These are phyloP conservation scores for Monosporascus sp. DNA, from an alignment of 2,329 filamentous ascomycete species.

Conservation along the genomic window DNA sequence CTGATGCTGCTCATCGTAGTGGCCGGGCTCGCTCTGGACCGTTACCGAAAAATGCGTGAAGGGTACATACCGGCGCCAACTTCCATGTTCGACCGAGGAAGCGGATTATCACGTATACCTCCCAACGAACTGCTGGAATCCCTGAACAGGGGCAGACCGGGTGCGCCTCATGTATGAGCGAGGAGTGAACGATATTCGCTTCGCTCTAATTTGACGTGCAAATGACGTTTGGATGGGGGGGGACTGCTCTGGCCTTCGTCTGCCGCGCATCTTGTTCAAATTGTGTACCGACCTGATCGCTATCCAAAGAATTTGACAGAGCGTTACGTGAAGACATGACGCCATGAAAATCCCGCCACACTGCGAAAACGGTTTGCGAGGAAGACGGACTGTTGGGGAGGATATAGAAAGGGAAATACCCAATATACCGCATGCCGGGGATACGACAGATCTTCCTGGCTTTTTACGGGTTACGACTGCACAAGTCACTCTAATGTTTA, in stretches of 20 bases:
- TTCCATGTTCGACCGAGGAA: constrained; percentile 55
- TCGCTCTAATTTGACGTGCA: neutral
- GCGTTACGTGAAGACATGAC: constrained; percentile 6
- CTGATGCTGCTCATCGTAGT: constrained; percentile 75
- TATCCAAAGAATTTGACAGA: neutral
- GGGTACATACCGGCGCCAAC: constrained; percentile 77
- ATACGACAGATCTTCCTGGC: constrained; percentile 12
- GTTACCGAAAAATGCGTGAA: constrained; percentile 69
- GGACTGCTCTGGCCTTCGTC: neutral
- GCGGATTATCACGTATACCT: constrained; percentile 55
- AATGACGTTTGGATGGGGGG: constrained; percentile 12
- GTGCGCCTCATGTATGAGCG: constrained; percentile 46
- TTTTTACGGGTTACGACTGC: constrained; percentile 23
- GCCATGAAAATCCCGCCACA: constrained; percentile 8
- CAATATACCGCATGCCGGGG: constrained; percentile 6
- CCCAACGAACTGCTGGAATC: constrained; percentile 56
- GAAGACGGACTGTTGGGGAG: constrained; percentile 4
- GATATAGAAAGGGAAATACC: constrained; percentile 9
- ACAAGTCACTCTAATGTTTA: constrained; percentile 29
- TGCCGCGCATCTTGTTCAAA: neutral
- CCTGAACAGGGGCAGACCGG: constrained; percentile 42
- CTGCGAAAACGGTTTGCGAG: neutral
- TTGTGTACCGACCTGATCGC: neutral
- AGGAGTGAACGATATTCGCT: neutral
- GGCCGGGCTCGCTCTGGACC: constrained; percentile 69